Conservation (phyloP, 2,329 filamentous ascomycete genomes). For the Colletotrichum sp. region DNA sequence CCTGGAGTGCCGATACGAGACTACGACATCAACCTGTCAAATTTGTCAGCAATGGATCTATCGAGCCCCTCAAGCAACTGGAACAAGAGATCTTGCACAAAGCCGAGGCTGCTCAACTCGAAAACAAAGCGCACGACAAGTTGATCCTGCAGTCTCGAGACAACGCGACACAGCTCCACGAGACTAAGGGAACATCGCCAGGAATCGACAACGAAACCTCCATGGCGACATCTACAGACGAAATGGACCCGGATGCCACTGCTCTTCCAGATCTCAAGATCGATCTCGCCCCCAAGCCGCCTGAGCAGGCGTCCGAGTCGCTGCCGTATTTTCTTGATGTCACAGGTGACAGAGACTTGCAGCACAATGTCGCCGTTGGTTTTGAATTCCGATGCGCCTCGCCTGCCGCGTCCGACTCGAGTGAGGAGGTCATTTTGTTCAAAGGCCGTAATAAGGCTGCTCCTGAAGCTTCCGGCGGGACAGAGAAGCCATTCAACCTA, state of each 20-base stretch:
- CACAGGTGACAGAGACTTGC: conserved; percentile 30
- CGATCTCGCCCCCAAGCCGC: background rate
- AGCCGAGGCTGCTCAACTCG: background rate
- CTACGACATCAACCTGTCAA: conserved; percentile 54
- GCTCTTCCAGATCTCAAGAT: background rate
- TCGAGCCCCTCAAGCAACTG: conserved; percentile 52
- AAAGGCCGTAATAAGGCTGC: conserved; percentile 48
- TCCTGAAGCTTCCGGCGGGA: background rate
- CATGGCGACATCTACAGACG: no score
- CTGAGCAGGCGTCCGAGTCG: background rate
- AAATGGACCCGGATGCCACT: background rate
- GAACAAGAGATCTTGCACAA: conserved; percentile 27
- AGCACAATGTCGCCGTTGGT: background rate
- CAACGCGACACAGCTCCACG: background rate
- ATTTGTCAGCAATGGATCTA: conserved; percentile 59
- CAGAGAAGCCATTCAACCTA: conserved; percentile 22
- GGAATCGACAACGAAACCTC: background rate
- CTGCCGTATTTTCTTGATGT: conserved; percentile 44
- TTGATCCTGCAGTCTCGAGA: background rate
- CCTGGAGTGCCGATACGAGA: conserved; percentile 42
- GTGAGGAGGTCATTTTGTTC: conserved; percentile 77
- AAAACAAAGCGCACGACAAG: background rate
- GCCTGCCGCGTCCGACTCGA: conserved; percentile 48
- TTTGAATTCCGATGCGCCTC: background rate
- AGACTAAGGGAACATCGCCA: background rate